Percentiles rank a stretch among this genome's conserved stretches.
Evolutionary conservation across 805 yeast genomes (phyloP).

Genomic region (Candida xyloterini): DNA sequence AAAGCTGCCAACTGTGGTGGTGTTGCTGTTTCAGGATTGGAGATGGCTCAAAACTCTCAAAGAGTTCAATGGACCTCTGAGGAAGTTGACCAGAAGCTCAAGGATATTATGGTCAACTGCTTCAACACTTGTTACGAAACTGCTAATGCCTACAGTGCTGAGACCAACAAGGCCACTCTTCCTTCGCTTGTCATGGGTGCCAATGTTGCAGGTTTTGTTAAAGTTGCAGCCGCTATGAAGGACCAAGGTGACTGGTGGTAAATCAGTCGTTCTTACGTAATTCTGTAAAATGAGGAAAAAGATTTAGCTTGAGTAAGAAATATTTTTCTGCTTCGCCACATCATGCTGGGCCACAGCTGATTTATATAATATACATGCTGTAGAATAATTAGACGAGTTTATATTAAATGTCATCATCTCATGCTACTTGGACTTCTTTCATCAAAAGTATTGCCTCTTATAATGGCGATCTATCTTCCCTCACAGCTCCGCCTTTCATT

Average conservation of each 20-base stretch:
- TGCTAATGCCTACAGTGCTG: slow-evolving; percentile 75
- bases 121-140: slow-evolving; percentile 91
- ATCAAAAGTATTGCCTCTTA: slow-evolving; percentile 87
- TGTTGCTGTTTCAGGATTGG: slow-evolving; percentile 97
- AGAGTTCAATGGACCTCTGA: slow-evolving; percentile 88
- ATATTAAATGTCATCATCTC: slow-evolving; percentile 16
- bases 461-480: slow-evolving; percentile 87
- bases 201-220: slow-evolving; percentile 97
- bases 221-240: slow-evolving; percentile 98
- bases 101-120: slow-evolving; percentile 89
- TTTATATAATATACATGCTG: background rate
- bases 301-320: background rate
- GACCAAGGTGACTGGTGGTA: slow-evolving; percentile 81
- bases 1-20: slow-evolving; percentile 99
- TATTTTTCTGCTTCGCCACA: slow-evolving; percentile 2
- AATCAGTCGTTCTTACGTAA: slow-evolving; percentile 4
- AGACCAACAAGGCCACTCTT: slow-evolving; percentile 58
- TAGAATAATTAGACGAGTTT: slow-evolving; percentile 1
- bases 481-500: slow-evolving; percentile 97
- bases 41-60: slow-evolving; percentile 99
- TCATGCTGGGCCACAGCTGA: background rate
- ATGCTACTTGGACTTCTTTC: slow-evolving; percentile 84
- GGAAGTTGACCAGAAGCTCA: slow-evolving; percentile 88
- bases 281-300: background rate
- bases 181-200: slow-evolving; percentile 99